Percentiles rank a stretch among this genome's conserved stretches.
Conservation (phyloP, 768 basidiomycete species). For the Rhizopogon rudus region DNA sequence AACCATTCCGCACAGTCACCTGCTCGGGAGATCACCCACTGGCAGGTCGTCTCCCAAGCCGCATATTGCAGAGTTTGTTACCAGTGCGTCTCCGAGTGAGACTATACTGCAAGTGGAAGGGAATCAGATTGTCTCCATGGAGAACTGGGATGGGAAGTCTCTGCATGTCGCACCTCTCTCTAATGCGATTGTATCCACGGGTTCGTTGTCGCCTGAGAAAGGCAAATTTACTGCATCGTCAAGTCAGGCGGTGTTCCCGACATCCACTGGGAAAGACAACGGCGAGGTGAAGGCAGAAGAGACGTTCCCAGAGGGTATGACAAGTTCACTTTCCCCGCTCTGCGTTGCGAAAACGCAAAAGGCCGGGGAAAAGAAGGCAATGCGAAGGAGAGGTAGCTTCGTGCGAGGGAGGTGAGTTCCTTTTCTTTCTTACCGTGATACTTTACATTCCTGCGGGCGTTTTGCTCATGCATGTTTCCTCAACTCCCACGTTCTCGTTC, state of each 20-base stretch:
- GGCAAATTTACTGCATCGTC: background rate
- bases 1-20: too few species aligned
- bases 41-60: background rate
- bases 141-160: background rate
- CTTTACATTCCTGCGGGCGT: too few species aligned
- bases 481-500: background rate
- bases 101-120: background rate
- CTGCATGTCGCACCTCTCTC: background rate
- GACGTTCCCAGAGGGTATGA: background rate
- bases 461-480: too few species aligned
- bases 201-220: background rate
- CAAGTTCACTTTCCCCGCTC: background rate
- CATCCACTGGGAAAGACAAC: too few species aligned
- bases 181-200: background rate
- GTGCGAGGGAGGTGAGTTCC: too few species aligned
- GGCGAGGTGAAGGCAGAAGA: background rate
- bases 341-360: background rate
- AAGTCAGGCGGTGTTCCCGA: background rate
- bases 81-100: background rate
- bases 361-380: background rate
- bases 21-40: background rate
- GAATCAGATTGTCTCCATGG: background rate
- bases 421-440: background rate
- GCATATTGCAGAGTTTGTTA: background rate
- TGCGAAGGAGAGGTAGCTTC: background rate